Evolutionary conservation across 208 protist species (phyloP).

Genomic region (Trypanosoma platydactyli): DNA sequence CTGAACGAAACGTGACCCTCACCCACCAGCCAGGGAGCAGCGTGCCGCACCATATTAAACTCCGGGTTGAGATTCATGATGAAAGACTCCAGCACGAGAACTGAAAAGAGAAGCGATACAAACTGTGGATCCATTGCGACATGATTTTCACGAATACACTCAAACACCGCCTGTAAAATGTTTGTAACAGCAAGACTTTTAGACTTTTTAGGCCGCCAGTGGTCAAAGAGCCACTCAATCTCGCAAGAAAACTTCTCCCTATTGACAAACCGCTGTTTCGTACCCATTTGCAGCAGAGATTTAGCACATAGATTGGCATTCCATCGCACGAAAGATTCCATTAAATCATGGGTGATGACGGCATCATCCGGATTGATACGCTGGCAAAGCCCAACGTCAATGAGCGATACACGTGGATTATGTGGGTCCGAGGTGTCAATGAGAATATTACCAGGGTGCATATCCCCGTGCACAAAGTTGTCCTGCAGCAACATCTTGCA

Average conservation of each 20-base stretch:
- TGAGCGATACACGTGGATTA: constrained; percentile 76
- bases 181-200: constrained; percentile 77
- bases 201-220: constrained; percentile 69
- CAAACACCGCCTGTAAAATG: constrained; percentile 86
- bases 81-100: constrained; percentile 90
- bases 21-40: constrained; percentile 84
- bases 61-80: constrained; percentile 92
- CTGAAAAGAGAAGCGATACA: constrained; percentile 88
- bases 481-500: constrained; percentile 92
- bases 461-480: constrained; percentile 92
- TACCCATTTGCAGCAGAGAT: constrained; percentile 70
- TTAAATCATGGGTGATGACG: constrained; percentile 59
- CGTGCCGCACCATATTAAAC: constrained; percentile 91
- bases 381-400: constrained; percentile 90
- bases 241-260: constrained; percentile 52
- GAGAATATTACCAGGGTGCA: constrained; percentile 93
- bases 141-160: constrained; percentile 72
- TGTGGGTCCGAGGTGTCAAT: constrained; percentile 81
- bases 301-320: constrained; percentile 61
- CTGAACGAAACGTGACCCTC: constrained; percentile 85
- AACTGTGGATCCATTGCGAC: constrained; percentile 90
- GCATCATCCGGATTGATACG: constrained; percentile 68
- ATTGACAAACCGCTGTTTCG: constrained; percentile 55
- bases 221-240: constrained; percentile 56
- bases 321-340: constrained; percentile 91